Evolutionary conservation across 2,329 filamentous ascomycete species (phyloP), one percentile per base, ranked within the genome.

Genomic region (Mollisia scopiformis): DNA sequence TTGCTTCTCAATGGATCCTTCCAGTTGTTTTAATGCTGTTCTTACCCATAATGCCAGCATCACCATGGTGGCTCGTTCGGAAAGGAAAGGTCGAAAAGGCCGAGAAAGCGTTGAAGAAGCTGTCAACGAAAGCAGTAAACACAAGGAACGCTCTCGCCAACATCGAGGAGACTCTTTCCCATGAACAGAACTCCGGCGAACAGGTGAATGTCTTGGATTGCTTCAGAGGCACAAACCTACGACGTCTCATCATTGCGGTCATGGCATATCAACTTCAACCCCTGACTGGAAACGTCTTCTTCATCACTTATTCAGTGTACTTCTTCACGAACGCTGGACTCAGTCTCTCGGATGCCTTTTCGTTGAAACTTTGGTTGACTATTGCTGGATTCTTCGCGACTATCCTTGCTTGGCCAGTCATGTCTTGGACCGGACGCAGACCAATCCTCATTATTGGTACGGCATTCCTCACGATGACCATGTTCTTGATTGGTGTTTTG

Each of bases 181-280:
- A 37, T 11, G 55, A 57, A 14, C 30, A 51, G 19, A 41, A 27
- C 25, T n/a, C 43, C 11, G 46, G 35, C 11, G 46, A 50, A 27
- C 28, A 50, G 16, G 47, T 50, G 31, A 51, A 50, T 28, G 25
- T 57, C n/a, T 23, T 57, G 14, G 52, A 55, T 28, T 41, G 25
- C 11, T 55, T 55, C 35, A 39, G 30, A 19, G 52, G 52, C 6
- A 28, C 52, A 4, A 55, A 55, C 16, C 52, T 55, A 16, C 52
- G 52, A 2, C 52, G 52, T 6, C 25, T 55, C 6, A 25, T 55
- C 19, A 55, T 55, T 16, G 33, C 52, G 1, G 35, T 55, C 37
- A 55, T 55, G 52, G 52, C 39, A 19, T 55, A 41, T 16, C 52
- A 55, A 28, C 52, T 55, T 6, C 52, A 55, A 43, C 52, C 52